Evolutionary conservation across 495 filamentous ascomycete species (phyloP), one percentile per base, ranked within the genome.

Genomic region (Rhypophila decipiens): DNA sequence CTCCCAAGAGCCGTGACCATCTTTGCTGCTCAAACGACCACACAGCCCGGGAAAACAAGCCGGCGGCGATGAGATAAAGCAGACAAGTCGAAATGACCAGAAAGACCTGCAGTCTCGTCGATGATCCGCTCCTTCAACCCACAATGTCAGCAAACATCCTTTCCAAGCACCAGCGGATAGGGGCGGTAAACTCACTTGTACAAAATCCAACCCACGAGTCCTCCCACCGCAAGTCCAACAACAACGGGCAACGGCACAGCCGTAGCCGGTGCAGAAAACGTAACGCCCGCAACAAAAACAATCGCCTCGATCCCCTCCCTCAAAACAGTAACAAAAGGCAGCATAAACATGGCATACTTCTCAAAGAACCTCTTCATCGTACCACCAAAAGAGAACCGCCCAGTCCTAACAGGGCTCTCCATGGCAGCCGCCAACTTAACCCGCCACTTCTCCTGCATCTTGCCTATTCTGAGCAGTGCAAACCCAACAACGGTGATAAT

Each of bases 381-480:
- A 7, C 13, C 13, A 13, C 8, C 64, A 51, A 23, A 38, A 38
- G 12, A 33, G n/a, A 39, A 49, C 1, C 53, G 39, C n/a, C 69
- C 57, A n/a, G 51, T 54, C 8, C 52, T 60, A 15, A 76, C 52
- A 2, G 79, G 73, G 9, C 69, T 59, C 52, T 83, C 84, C 18
- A 90, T 63, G 0, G 80, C 73, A 49, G 75, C 74, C 13, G 79
- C 76, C n/a, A 95, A 73, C 75, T 89, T 90, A 46, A 83, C 66
- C 12, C 79, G 78, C 88, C 88, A 95, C 61, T 90, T 89, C 38
- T 87, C 85, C 60, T 89, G 84, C 59, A 90, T 77, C 66, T 90
- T 91, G 40, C 80, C 84, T 35, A 95, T 79, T n/a, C 88, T 78
- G 7, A 95, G 71, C 19, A 93, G 75, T 8, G 86, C 86, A 10